phyloP scores from a whole-genome alignment of 257 asterid genomes.

The Osmanthus fragrans region DNA sequence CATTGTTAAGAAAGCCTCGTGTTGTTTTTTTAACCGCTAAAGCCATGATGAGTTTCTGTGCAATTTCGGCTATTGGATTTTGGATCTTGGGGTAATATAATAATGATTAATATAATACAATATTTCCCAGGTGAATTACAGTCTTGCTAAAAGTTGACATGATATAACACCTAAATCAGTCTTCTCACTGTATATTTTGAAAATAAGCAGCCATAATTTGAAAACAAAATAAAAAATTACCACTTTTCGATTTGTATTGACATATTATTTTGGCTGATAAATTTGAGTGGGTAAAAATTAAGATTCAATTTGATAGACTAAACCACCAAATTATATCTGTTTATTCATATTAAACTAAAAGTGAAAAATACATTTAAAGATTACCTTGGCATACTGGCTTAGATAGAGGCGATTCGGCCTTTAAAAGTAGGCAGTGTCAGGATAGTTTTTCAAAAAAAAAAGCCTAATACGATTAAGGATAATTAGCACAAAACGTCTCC shows the following conservation, averaged over 20 bases:
- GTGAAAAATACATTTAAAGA: neutral
- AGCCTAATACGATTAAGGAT: too few relatives aligned
- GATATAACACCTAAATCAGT: too few relatives aligned
- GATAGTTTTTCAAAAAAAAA: neutral
- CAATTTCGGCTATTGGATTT: neutral
- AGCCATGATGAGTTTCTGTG: neutral
- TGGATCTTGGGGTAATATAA: neutral
- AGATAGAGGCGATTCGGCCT: too few relatives aligned
- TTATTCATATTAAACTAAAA: neutral
- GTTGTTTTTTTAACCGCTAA: neutral
- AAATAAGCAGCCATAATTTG: neutral
- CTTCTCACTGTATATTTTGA: too few relatives aligned
- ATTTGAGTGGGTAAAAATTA: neutral
- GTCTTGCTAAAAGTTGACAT: too few relatives aligned
- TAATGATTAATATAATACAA: neutral
- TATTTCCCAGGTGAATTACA: neutral
- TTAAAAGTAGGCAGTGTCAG: too few relatives aligned
- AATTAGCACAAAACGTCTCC: too few relatives aligned
- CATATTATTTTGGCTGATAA: neutral
- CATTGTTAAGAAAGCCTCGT: neutral
- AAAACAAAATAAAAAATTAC: neutral
- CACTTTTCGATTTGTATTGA: neutral
- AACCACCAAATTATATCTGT: neutral
- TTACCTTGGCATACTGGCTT: neutral
- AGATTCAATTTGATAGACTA: neutral